These are phyloP conservation scores for Hygrophorus pudorinus DNA, from an alignment of 768 basidiomycete genomes.

Conservation along the genomic window DNA sequence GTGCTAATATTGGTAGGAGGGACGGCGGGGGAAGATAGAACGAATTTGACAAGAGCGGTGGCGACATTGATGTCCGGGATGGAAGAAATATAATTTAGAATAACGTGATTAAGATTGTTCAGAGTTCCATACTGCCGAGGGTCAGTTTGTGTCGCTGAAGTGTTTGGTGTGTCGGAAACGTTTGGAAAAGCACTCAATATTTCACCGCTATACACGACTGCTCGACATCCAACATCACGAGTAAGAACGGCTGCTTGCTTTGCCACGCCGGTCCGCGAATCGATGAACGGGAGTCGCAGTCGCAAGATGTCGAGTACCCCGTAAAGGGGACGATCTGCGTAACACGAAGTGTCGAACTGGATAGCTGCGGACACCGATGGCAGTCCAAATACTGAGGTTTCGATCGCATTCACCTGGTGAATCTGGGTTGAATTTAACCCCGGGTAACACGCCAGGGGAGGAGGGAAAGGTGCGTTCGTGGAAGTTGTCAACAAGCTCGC, in stretches of 20 bases:
- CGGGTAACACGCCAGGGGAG: conserved; percentile 56
- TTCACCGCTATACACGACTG: conserved; percentile 41
- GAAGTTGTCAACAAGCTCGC: conserved; percentile 32
- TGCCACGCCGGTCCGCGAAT: conserved; percentile 30
- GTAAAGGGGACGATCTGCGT: conserved; percentile 48
- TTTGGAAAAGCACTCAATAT: conserved; percentile 38
- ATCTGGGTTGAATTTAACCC: conserved; percentile 29
- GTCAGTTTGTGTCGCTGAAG: conserved; percentile 27
- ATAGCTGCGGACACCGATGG: conserved; percentile 20
- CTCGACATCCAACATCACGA: conserved; percentile 34
- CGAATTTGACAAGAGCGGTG: conserved; percentile 36
- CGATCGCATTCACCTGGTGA: conserved; percentile 35
- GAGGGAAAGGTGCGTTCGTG: conserved; percentile 38
- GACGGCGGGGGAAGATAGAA: conserved; percentile 28
- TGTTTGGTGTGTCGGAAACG: conserved; percentile 17
- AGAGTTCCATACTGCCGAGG: conserved; percentile 49
- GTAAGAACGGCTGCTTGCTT: conserved; percentile 43
- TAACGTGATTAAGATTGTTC: conserved; percentile 43
- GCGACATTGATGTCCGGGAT: conserved; percentile 37
- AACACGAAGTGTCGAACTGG: conserved; percentile 41
- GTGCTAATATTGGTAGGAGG: conserved; percentile 32
- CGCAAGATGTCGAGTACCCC: conserved; percentile 48
- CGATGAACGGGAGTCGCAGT: conserved; percentile 48
- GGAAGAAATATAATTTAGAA: conserved; percentile 44
- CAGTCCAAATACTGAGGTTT: conserved; percentile 43